These are phyloP conservation scores for Nannizzia gypsea DNA, from an alignment of 2,329 filamentous ascomycete species.

Conservation along the genomic window DNA sequence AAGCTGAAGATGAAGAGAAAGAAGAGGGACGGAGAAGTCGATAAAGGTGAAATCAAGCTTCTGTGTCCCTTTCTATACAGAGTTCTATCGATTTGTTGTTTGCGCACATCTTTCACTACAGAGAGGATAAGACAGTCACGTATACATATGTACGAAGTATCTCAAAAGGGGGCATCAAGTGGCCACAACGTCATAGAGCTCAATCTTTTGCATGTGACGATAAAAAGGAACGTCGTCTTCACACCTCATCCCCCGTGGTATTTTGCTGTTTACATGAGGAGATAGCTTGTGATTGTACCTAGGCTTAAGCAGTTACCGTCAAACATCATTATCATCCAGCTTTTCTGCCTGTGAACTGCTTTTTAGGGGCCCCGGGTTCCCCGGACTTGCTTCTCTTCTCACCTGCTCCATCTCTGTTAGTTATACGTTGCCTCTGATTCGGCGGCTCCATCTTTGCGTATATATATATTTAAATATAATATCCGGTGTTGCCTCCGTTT, in stretches of 20 bases:
- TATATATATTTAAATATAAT: neutral
- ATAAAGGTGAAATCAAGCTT: too few relatives aligned
- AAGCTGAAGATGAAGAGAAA: too few relatives aligned
- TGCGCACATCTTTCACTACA: too few relatives aligned
- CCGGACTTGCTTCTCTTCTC: neutral
- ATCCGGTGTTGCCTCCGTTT: neutral
- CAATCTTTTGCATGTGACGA: neutral
- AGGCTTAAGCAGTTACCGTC: neutral
- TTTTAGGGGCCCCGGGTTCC: neutral
- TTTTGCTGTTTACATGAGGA: neutral
- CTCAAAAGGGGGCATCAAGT: neutral
- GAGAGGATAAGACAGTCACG: too few relatives aligned
- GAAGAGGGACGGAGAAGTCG: too few relatives aligned
- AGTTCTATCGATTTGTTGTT: too few relatives aligned
- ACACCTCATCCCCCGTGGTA: too few relatives aligned
- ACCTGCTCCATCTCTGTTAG: neutral
- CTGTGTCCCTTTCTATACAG: too few relatives aligned
- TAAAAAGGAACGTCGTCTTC: neutral
- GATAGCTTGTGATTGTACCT: conserved; percentile 2
- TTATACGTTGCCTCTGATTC: neutral
- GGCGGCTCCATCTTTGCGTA: neutral
- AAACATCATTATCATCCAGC: neutral
- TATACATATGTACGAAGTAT: too few relatives aligned
- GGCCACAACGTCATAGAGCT: neutral
- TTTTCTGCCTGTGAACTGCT: neutral